phyloP scores from a whole-genome alignment of 2,329 filamentous ascomycete genomes.

The Coniochaeta prunicola region DNA sequence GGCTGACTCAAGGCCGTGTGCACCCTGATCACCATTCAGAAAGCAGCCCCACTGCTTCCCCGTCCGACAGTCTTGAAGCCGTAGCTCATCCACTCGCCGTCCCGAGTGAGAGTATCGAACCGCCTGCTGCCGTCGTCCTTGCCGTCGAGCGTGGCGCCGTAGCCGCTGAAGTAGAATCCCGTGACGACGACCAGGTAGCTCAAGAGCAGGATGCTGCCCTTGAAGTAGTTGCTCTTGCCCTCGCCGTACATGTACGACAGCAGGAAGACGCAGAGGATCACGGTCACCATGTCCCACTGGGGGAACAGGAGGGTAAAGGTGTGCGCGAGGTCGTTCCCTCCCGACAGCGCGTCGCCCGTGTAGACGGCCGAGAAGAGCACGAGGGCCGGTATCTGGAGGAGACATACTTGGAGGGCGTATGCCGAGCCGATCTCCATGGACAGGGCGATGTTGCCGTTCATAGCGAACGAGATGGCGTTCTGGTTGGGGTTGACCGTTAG shows the following conservation, averaged over 20 bases:
- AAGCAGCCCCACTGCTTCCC: conserved; percentile 29
- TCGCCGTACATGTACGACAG: conserved; percentile 97
- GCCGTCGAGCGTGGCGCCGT: conserved; percentile 30
- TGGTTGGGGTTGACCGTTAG: conserved; percentile 23
- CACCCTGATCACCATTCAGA: conserved; percentile 9
- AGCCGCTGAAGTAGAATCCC: conserved; percentile 81
- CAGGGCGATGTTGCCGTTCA: conserved; percentile 98
- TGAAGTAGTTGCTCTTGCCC: conserved; percentile 99
- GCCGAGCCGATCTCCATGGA: conserved; percentile 99
- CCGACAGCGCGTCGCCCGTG: conserved; percentile 26
- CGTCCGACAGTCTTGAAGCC: conserved; percentile 44
- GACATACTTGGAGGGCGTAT: conserved; percentile 91
- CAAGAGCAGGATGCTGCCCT: conserved; percentile 88
- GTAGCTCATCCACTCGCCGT: conserved; percentile 41
- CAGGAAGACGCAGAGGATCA: conserved; percentile 92
- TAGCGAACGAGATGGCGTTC: conserved; percentile 98
- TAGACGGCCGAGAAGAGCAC: conserved; percentile 85
- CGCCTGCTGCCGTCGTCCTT: conserved; percentile 31
- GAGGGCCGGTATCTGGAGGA: conserved; percentile 87
- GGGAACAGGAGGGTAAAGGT: conserved; percentile 89
- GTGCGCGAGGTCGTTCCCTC: conserved; percentile 34
- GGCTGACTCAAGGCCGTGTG: no score
- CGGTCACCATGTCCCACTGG: conserved; percentile 98
- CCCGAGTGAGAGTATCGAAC: conserved; percentile 45
- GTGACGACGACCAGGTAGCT: conserved; percentile 88